Evolutionary conservation across 306 rosid species (phyloP).

Genomic region (Neltuma alba): DNA sequence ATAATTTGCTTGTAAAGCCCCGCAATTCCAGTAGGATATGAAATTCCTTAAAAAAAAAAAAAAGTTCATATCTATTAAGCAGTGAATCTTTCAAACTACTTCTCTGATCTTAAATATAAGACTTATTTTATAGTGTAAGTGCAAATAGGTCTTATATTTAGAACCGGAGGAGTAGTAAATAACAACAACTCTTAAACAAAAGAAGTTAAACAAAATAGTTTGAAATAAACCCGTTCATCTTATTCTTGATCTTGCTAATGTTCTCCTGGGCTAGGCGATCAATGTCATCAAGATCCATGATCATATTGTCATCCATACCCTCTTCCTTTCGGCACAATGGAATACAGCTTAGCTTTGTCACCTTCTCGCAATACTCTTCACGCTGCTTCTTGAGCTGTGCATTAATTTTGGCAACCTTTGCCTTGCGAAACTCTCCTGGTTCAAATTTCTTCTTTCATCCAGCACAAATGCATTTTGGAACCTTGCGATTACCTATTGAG

Average conservation of each 20-base stretch:
- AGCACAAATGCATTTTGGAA: not conserved
- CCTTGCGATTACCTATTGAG: conserved; percentile 14
- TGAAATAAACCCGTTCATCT: not conserved
- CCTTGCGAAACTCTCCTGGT: conserved; percentile 27
- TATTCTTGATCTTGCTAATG: not conserved
- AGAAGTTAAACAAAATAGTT: not conserved
- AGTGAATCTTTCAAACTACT: not conserved
- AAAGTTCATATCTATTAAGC: not conserved
- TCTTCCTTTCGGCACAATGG: not conserved
- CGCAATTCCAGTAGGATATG: not conserved
- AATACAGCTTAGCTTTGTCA: not conserved
- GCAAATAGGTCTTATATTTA: too few relatives aligned
- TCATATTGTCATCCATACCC: not conserved
- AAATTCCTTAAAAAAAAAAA: not conserved
- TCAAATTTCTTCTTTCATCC: conserved; percentile 39
- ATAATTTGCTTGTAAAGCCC: not conserved
- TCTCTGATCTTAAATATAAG: too few relatives aligned
- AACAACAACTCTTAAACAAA: not conserved
- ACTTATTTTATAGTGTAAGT: too few relatives aligned
- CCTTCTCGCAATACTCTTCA: conserved; percentile 13
- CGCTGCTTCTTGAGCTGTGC: conserved; percentile 28
- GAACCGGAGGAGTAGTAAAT: too few relatives aligned
- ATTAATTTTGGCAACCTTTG: conserved; percentile 34
- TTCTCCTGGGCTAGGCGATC: not conserved
- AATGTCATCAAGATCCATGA: not conserved